Conservation (phyloP, 164 flowering plant species). For the Euptelea pleiosperma region DNA sequence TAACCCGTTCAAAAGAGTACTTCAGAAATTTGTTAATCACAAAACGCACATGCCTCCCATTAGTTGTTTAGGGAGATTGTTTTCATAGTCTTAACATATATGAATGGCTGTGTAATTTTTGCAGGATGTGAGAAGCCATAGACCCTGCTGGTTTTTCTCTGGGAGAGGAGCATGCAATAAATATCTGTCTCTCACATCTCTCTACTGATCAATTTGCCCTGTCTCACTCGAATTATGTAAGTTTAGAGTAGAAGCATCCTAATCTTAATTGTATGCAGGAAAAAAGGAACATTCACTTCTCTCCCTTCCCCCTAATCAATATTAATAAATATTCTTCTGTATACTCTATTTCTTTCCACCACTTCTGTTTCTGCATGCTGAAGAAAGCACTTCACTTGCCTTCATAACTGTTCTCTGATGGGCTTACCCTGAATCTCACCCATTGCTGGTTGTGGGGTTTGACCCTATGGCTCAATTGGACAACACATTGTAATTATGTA, state of each 20-base stretch:
- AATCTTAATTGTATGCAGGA: background rate
- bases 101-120: background rate
- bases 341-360: too few relatives aligned
- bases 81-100: background rate
- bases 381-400: too few relatives aligned
- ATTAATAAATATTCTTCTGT: too few relatives aligned
- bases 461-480: too few relatives aligned
- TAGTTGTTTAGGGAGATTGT: background rate
- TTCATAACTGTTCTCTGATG: too few relatives aligned
- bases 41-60: background rate
- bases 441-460: too few relatives aligned
- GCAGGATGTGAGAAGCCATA: constrained; percentile 7
- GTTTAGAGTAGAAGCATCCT: background rate
- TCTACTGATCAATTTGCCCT: constrained; percentile 2
- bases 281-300: background rate
- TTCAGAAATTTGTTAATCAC: too few relatives aligned
- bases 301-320: too few relatives aligned
- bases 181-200: background rate
- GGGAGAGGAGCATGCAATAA: background rate
- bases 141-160: background rate
- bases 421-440: too few relatives aligned
- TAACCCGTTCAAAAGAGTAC: too few relatives aligned
- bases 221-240: background rate
- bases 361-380: too few relatives aligned
- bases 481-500: too few relatives aligned